phyloP scores from a whole-genome alignment of 352 stramenopile genomes.

The Phytophthora cajani region DNA sequence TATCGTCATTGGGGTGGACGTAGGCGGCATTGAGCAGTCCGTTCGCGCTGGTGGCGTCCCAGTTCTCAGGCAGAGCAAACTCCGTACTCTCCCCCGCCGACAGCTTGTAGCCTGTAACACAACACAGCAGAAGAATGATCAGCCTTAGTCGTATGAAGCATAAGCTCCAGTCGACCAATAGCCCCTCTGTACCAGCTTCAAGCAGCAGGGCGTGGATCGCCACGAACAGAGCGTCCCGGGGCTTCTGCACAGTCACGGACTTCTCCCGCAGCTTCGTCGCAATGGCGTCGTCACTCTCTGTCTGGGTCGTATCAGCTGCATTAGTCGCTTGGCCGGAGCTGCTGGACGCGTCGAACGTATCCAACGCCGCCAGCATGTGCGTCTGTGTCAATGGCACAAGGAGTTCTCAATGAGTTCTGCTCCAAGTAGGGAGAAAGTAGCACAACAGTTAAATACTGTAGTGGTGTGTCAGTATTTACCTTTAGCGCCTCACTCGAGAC shows the following conservation, averaged over 20 bases:
- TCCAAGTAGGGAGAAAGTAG: neutral
- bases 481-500: constrained; percentile 44
- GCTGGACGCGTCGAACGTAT: constrained; percentile 40
- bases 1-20: constrained; percentile 55
- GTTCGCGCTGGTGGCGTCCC: constrained; percentile 63
- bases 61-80: constrained; percentile 53
- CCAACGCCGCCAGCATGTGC: constrained; percentile 77
- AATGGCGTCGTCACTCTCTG: constrained; percentile 52
- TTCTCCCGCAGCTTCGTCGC: constrained; percentile 51
- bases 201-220: constrained; percentile 73
- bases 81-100: constrained; percentile 25
- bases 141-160: neutral
- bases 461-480: constrained; percentile 18
- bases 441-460: neutral
- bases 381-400: constrained; percentile 40
- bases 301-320: constrained; percentile 1
- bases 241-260: constrained; percentile 47
- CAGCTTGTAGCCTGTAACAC: constrained; percentile 49
- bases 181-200: constrained; percentile 58
- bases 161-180: neutral
- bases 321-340: constrained; percentile 9
- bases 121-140: constrained; percentile 2
- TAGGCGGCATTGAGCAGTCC: constrained; percentile 73
- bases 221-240: constrained; percentile 75
- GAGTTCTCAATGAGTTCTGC: constrained; percentile 24